Base-by-base conservation (phyloP, 176 grass and related monocot species). In the Chrysopogon serrulatus region DNA sequence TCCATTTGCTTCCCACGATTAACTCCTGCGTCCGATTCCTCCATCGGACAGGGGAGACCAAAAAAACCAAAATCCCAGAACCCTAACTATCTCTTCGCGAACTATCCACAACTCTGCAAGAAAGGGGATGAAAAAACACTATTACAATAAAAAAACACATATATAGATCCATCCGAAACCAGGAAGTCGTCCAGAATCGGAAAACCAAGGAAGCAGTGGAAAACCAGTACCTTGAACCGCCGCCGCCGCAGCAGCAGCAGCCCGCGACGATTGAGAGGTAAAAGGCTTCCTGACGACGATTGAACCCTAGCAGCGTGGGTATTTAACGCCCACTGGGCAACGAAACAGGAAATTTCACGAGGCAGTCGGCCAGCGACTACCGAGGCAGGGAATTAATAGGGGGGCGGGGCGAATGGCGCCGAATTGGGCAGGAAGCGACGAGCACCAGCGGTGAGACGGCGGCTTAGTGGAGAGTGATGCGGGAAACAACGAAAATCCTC, bases 391-490 rank as follows among this genome's bases (percentile, higher is more conserved):
- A 45, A 83, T 90, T 86, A 82, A 73, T 90, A 87, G 19, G 41
- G 70, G 33, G 7, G 71, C 9, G 17, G 45, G 32, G 41, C 18
- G 68, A 69, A 68, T 37, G 42, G 42, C 68, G 79, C 39, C 84
- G 67, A 59, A 90, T 68, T 35, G 47, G 75, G 59, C 37, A 61
- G 74, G 67, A 79, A 83, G 77, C 73, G 68, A 90, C 74, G 47
- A 87, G 76, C 74, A 51, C 68, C 61, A 49, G 75, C 39, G 6
- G 40, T 63, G 69, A 28, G 59, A 49, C 27, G 47, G 68, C 60
- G 45, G 85, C 89, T 69, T 84, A 80, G 85, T 84, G 89, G 80
- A 47, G 75, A 87, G 76, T 76, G 80, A 87, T 91, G 85, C 80
- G 11, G 43, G 84, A 87, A 75, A 80, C 76, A 90, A 83, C 62